Percentiles rank a stretch among this genome's conserved stretches.
phyloP scores from a whole-genome alignment of 768 basidiomycete genomes.

The Botryobasidium botryosum region DNA sequence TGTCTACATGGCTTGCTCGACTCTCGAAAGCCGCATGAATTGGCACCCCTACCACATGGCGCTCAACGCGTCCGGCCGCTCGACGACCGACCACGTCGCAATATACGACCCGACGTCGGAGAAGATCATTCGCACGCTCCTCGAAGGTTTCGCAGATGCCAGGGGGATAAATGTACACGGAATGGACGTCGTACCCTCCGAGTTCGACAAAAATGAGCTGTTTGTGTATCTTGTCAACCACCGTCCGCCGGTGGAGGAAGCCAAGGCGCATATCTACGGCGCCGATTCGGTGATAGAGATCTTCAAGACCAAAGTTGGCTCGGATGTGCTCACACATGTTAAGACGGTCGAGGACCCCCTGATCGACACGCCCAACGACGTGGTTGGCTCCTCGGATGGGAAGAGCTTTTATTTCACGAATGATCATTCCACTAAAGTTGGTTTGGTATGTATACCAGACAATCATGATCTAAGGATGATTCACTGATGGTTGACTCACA shows the following conservation, averaged over 20 bases:
- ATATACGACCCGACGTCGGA: background rate
- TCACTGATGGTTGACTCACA: background rate
- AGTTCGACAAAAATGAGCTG: background rate
- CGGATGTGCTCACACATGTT: background rate
- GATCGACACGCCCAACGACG: background rate
- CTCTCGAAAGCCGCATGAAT: background rate
- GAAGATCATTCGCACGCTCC: background rate
- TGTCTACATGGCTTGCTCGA: background rate
- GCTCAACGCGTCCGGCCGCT: background rate
- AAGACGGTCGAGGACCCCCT: background rate
- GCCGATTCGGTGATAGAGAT: background rate
- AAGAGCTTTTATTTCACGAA: slow-evolving; percentile 1
- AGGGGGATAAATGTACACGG: background rate
- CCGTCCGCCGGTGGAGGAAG: background rate
- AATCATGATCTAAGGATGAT: background rate
- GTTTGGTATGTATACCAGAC: background rate
- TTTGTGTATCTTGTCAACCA: slow-evolving; percentile 1
- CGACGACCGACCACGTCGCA: background rate
- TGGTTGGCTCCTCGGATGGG: background rate
- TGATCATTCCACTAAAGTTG: background rate
- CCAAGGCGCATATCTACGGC: background rate
- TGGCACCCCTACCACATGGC: background rate
- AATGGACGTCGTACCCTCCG: slow-evolving; percentile 2
- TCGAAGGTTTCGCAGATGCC: background rate
- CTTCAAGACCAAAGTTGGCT: background rate